Base-by-base conservation (phyloP, 1,284 basidiomycete genomes). In the Boletus coffeatus region DNA sequence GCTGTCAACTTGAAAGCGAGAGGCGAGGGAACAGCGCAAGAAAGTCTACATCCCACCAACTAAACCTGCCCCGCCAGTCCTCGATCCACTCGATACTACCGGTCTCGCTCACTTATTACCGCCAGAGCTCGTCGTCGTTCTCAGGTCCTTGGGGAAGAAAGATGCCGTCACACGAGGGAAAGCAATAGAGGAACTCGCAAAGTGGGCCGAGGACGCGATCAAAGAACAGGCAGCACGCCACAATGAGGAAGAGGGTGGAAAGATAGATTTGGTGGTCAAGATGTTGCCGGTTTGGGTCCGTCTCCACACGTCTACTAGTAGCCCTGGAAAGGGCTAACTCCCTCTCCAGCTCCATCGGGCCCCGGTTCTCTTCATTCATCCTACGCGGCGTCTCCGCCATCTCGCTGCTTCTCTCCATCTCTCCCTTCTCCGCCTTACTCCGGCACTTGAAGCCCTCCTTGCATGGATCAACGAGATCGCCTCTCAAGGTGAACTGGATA, bases 241-340 rank as follows among this genome's bases (percentile, higher is more conserved):
- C 78, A 57, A 65, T 32, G 67, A 62, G 4, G 61, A 62, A 7
- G 46, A 60, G 6, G 56, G 50, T 16, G 79, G 79, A 56, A 70
- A 82, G 61, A 69, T 79, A 58, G 71, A 79, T 69, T 76, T 83
- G 2, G 75, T 93, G 61, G 78, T 81, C 39, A 81, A 86, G 65
- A 87, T 88, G 77, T 68, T 94, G 53, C 94, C 93, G 6, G 93
- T 96, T 64, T 97, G 95, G 95, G 93, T 96, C 71, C 70, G 93
- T 81, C 46, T 58, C 39, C 1, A 41, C 57, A 65, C 48, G 34
- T 58, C 63, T 55, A 59, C 61, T 64, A 4, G 29, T 43, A 37
- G 62, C 3, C 10, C 8, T 50, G 48, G 18, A 21, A 50, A 50
- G 48, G 13, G 37, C 53, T 66, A 29, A 67, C 57, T 39, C 60